Base-by-base conservation (phyloP, 768 basidiomycete species). In the Megacollybia marginata region DNA sequence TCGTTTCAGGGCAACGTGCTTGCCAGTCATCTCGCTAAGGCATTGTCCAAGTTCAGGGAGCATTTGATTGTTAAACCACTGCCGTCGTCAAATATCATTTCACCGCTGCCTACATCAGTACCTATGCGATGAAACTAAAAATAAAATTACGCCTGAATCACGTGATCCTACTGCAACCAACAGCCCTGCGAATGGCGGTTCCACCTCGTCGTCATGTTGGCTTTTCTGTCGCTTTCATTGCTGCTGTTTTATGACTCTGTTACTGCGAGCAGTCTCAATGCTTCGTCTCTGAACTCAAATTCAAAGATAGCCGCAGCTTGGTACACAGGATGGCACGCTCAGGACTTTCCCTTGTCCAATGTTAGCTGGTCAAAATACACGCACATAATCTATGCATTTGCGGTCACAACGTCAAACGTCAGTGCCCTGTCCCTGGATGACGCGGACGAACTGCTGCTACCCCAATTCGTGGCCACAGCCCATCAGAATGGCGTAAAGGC, bases 341-440 rank as follows among this genome's bases (percentile, higher is more conserved):
- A 55, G 15, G 69, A 71, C 51, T 71, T 72, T 55, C 69, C 75
- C 9, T 61, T 75, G 48, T 59, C 69, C 36, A 54, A 67, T 31
- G 64, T 79, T n/a, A 69, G 66, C 50, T 78, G 75, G 76, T 64
- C 64, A 9, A 77, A 76, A 54, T 78, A 79, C 54, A 77, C 71
- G 6, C 68, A 76, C 43, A 57, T 83, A 64, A 74, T 69, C 28
- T 84, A 81, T 62, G 73, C 81, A 40, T 83, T 84, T 54, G 82
- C 73, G 18, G 60, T 65, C 42, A 75, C 74, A 1, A 75, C 74
- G 13, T 61, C 69, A 13, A 65, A 73, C 51, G 59, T 63, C 19
- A 59, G 59, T 38, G 57, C 55, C 3, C 55, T 75, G 15, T 62
- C 65, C 36, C 54, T 76, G 46, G 67, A 69, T 48, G 53, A 57